Conservation (phyloP, 208 protist genomes). For the Balamuthia mandrillaris region DNA sequence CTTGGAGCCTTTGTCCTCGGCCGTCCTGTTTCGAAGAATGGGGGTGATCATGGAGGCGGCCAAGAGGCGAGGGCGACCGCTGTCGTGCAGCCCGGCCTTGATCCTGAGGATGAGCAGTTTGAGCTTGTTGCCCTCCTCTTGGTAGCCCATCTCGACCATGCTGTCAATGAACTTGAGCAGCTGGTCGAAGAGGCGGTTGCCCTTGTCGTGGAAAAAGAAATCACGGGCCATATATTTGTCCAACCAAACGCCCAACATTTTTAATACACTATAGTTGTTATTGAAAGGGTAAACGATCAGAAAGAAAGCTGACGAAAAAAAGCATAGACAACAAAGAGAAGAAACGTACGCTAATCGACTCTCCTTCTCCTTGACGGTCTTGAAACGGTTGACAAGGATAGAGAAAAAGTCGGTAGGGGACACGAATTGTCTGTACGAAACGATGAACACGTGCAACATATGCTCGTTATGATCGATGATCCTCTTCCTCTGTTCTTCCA, state of each 20-base stretch:
- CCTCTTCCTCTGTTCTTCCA: background rate
- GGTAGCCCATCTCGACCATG: background rate
- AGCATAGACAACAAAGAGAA: background rate
- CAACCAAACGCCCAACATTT: slow-evolving; percentile 20
- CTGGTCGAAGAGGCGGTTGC: slow-evolving; percentile 19
- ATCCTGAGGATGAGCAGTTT: slow-evolving; percentile 37
- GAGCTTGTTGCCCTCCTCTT: slow-evolving; percentile 35
- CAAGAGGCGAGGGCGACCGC: background rate
- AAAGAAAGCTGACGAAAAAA: background rate
- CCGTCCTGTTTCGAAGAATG: background rate
- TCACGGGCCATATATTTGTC: slow-evolving; percentile 21
- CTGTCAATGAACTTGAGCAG: slow-evolving; percentile 17
- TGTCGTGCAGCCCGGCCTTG: background rate
- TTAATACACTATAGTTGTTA: background rate
- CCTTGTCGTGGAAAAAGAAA: slow-evolving; percentile 30
- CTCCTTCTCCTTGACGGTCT: background rate
- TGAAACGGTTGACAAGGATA: background rate
- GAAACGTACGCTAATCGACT: slow-evolving; percentile 12
- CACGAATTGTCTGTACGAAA: slow-evolving; percentile 34
- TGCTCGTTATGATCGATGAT: slow-evolving; percentile 18
- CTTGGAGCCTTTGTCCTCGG: background rate
- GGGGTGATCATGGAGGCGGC: background rate
- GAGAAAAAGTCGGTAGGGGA: slow-evolving; percentile 20
- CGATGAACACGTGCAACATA: slow-evolving; percentile 28
- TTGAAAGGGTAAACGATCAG: background rate